Evolutionary conservation across 805 yeast species (phyloP).

Genomic region (Yarrowia sp.): DNA sequence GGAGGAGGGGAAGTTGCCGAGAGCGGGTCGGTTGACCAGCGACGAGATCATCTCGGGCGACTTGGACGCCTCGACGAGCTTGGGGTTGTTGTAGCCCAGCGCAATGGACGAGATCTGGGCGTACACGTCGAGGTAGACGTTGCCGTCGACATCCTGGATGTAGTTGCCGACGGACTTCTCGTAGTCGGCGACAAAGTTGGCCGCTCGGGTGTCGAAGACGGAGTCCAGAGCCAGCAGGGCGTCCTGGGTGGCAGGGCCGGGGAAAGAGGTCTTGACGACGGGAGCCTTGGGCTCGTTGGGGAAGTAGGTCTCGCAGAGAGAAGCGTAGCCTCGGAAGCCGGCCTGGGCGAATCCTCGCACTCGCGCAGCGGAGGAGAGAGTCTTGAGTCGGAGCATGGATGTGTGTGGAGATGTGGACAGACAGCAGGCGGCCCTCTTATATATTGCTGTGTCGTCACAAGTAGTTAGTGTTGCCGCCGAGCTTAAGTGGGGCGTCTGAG

Average conservation of each 20-base stretch:
- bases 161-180: constrained; percentile 74
- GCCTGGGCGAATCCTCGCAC: constrained; percentile 1
- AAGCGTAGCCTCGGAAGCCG: constrained; percentile 27
- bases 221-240: constrained; percentile 53
- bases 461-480: constrained; percentile 23
- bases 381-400: constrained; percentile 24
- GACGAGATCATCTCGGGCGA: constrained; percentile 71
- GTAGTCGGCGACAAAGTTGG: constrained; percentile 75
- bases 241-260: constrained; percentile 69
- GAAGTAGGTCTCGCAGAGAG: constrained; percentile 44
- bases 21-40: constrained; percentile 77
- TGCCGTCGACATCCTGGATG: constrained; percentile 78
- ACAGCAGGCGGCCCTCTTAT: neutral
- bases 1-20: constrained; percentile 74
- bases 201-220: constrained; percentile 70
- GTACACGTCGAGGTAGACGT: constrained; percentile 67
- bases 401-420: neutral
- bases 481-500: neutral
- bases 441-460: neutral
- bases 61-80: constrained; percentile 62
- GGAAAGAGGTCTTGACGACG: constrained; percentile 57
- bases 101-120: constrained; percentile 85
- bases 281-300: constrained; percentile 82
- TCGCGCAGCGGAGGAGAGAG: constrained; percentile 20
- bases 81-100: constrained; percentile 83